phyloP scores from a whole-genome alignment of 495 filamentous ascomycete genomes.

The Geoglossum glabrum region DNA sequence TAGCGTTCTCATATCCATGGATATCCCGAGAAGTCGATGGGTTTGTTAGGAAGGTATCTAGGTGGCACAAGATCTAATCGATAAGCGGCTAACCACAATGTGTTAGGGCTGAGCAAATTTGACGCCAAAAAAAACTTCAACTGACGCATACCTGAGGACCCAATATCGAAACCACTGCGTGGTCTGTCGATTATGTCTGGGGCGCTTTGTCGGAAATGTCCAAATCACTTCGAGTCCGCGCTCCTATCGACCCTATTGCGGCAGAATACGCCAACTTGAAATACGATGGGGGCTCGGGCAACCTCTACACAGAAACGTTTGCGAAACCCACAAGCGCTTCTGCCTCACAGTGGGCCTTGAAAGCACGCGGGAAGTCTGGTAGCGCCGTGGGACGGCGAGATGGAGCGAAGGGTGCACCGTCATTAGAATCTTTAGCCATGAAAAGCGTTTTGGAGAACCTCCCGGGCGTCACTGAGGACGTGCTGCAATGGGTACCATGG shows the following conservation, averaged over 20 bases:
- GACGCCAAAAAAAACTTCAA: background rate
- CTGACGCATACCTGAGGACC: background rate
- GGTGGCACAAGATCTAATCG: background rate
- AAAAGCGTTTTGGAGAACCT: constrained; percentile 6
- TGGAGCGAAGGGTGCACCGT: constrained; percentile 9
- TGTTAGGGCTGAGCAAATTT: background rate
- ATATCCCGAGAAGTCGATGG: background rate
- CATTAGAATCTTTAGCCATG: constrained; percentile 11
- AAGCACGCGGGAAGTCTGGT: background rate
- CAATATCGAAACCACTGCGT: background rate
- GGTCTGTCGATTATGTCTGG: background rate
- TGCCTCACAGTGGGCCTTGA: background rate
- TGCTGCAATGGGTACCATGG: constrained; percentile 10
- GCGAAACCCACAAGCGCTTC: background rate
- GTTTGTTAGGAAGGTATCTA: background rate
- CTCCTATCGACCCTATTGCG: background rate
- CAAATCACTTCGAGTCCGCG: background rate
- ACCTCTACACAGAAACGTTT: background rate
- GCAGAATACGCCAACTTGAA: background rate
- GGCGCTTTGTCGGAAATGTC: background rate
- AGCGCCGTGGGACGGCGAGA: background rate
- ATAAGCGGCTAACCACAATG: background rate
- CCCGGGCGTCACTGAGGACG: constrained; percentile 9
- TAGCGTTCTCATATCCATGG: background rate
- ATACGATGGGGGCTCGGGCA: background rate